phyloP scores from a whole-genome alignment of 2,329 filamentous ascomycete genomes.

The Microcyclosporella mali region DNA sequence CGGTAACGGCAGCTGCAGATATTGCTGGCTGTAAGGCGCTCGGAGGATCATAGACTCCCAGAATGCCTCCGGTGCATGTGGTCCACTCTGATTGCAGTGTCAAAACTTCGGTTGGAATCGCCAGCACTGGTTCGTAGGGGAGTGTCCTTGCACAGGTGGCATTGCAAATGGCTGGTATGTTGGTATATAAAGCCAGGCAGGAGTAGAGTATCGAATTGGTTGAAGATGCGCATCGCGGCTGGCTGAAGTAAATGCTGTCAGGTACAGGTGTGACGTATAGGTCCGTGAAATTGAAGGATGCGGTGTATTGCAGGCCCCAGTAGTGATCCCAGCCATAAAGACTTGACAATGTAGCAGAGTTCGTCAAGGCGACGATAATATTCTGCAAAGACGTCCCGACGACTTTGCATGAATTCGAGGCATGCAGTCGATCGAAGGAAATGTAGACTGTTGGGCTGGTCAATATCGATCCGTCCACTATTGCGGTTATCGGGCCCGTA shows the following conservation, averaged over 20 bases:
- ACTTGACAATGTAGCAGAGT: conserved; percentile 12
- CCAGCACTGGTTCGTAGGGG: conserved; percentile 12
- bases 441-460: conserved; percentile 22
- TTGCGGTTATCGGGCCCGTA: conserved; percentile 9
- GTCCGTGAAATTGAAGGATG: conserved; percentile 17
- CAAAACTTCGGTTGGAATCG: conserved; percentile 8
- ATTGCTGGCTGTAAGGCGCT: conserved; percentile 2
- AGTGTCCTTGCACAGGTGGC: conserved; percentile 1
- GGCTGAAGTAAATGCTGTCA: conserved; percentile 10
- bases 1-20: background rate
- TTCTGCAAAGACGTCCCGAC: conserved; percentile 11
- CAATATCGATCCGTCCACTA: conserved; percentile 11
- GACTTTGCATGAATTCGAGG: conserved; percentile 16
- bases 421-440: conserved; percentile 17
- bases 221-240: conserved; percentile 10
- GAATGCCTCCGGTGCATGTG: conserved; percentile 9
- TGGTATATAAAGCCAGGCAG: background rate
- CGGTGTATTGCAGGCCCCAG: conserved; percentile 1
- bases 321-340: conserved; percentile 6
- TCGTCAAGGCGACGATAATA: conserved; percentile 16
- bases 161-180: background rate
- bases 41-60: conserved; percentile 12
- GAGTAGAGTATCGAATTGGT: conserved; percentile 5
- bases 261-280: conserved; percentile 14
- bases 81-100: conserved; percentile 13